Percentiles rank a stretch among this genome's conserved stretches.
These are phyloP conservation scores for Sideroxylon spinosum DNA, from an alignment of 179 eudicot species.

Conservation along the genomic window DNA sequence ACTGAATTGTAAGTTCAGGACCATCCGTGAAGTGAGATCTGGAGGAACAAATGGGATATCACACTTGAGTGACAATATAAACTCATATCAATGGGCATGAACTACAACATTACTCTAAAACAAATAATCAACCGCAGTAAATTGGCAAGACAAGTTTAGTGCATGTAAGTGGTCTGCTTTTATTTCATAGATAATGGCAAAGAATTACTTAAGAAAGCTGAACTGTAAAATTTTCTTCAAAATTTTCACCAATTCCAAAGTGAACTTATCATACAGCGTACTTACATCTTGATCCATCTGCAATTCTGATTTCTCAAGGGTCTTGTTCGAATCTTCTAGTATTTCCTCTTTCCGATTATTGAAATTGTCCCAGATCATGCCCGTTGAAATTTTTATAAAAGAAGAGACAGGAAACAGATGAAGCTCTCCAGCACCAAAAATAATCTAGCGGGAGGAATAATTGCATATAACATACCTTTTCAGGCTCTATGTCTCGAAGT, in stretches of 20 bases:
- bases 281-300: constrained; percentile 95
- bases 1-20: background rate
- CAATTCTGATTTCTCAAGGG: constrained; percentile 71
- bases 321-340: constrained; percentile 47
- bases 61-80: background rate
- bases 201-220: too few species aligned
- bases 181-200: background rate
- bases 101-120: background rate
- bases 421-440: background rate
- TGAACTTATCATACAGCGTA: constrained; percentile 9
- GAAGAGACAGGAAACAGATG: background rate
- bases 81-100: background rate
- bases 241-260: background rate
- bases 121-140: too few species aligned
- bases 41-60: background rate
- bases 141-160: background rate
- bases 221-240: background rate
- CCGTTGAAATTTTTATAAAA: constrained; percentile 29
- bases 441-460: too few species aligned
- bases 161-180: background rate
- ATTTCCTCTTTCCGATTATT: constrained; percentile 41
- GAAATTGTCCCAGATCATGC: constrained; percentile 82
- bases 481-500: constrained; percentile 44
- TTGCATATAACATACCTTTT: constrained; percentile 40
- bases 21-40: too few species aligned